These are phyloP conservation scores for Vickermania ingenoplastis DNA, from an alignment of 208 protist species.

Conservation along the genomic window DNA sequence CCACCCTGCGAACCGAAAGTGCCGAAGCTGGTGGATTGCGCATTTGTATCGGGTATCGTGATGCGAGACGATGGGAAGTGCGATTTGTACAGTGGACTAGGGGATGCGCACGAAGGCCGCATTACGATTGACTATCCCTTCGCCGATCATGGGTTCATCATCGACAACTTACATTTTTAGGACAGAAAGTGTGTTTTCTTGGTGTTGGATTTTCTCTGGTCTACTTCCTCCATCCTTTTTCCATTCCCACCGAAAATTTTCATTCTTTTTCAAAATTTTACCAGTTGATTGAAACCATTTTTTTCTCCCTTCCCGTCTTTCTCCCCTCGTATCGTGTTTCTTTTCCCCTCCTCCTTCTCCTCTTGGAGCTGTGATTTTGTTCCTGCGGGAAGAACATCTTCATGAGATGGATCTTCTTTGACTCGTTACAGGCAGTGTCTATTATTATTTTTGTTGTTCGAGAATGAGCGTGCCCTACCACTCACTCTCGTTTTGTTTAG, in stretches of 20 bases:
- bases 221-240: background rate
- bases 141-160: slow-evolving; percentile 11
- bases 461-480: no score
- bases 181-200: background rate
- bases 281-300: no score
- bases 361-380: no score
- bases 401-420: no score
- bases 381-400: no score
- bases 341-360: no score
- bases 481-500: no score
- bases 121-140: slow-evolving; percentile 26
- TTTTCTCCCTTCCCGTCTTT: no score
- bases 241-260: background rate
- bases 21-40: slow-evolving; percentile 13
- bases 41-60: slow-evolving; percentile 16
- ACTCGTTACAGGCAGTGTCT: no score
- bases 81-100: slow-evolving; percentile 18
- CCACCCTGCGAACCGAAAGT: slow-evolving; percentile 24
- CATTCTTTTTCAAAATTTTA: background rate
- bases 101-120: slow-evolving; percentile 13
- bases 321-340: no score
- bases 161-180: slow-evolving; percentile 12
- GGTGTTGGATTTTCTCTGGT: background rate
- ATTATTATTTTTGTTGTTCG: no score
- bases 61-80: slow-evolving; percentile 19